These are phyloP conservation scores for Xylaria sp. DNA, from an alignment of 2,329 filamentous ascomycete species.

Conservation along the genomic window DNA sequence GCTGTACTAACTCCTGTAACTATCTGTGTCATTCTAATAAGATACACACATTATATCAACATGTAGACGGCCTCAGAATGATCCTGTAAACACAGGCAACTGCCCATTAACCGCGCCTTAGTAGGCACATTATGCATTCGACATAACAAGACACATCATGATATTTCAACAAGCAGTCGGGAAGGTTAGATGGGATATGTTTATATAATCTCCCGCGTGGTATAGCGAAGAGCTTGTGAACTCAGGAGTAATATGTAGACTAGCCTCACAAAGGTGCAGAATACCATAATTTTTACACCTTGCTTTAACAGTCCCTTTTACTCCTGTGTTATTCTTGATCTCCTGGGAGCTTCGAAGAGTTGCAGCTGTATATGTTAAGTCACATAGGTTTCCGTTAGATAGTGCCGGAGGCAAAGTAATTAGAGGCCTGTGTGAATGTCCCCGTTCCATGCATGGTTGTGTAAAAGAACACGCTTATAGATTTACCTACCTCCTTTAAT, in stretches of 20 bases:
- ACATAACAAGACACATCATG: neutral
- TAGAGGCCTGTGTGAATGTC: neutral
- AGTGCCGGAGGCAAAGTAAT: neutral
- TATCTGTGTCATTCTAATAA: neutral
- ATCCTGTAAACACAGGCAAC: neutral
- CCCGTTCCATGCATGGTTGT: neutral
- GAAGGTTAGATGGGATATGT: no score
- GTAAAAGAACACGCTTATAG: neutral
- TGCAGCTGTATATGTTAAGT: neutral
- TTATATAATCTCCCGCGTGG: no score
- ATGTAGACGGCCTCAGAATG: neutral
- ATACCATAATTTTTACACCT: neutral
- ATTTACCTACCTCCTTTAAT: no score
- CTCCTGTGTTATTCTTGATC: neutral
- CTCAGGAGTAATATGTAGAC: neutral
- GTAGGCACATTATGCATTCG: neutral
- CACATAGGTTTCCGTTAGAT: neutral
- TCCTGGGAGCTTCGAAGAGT: neutral
- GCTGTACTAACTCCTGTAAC: neutral
- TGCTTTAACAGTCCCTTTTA: neutral
- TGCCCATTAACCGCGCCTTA: neutral
- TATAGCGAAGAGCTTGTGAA: no score
- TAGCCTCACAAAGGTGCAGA: neutral
- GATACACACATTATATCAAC: constrained; percentile 5
- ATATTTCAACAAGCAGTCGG: no score